A percentile compares a stretch with the other conserved stretches of the same genome.
Evolutionary conservation across 805 yeast species (phyloP).

Genomic region (Komagataella phaffii): DNA sequence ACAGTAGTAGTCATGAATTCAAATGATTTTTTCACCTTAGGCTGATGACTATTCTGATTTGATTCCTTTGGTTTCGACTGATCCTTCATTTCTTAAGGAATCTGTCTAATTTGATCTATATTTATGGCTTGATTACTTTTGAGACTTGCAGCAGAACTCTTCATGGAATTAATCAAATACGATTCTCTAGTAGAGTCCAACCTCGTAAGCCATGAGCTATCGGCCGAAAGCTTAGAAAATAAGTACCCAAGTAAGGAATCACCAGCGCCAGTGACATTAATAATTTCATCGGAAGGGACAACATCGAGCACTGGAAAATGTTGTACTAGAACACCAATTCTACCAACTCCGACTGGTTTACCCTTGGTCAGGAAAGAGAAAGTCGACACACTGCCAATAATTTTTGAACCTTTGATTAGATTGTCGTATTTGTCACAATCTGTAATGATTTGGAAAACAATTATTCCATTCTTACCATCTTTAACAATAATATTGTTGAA

Average conservation of each 20-base stretch:
- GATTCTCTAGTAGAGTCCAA: not conserved
- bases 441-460: constrained; percentile 25
- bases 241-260: constrained; percentile 66
- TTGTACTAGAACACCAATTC: constrained; percentile 46
- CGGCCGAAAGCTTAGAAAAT: constrained; percentile 24
- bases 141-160: not conserved
- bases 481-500: constrained; percentile 55
- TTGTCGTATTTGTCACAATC: constrained; percentile 3
- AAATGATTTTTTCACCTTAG: no score
- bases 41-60: no score
- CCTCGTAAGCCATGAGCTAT: not conserved
- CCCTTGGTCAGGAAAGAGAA: constrained; percentile 13
- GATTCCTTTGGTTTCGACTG: no score
- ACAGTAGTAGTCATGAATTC: no score
- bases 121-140: not conserved
- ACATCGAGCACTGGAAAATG: constrained; percentile 33
- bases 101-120: not conserved
- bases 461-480: constrained; percentile 53
- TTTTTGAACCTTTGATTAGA: constrained; percentile 1
- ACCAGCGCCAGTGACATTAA: constrained; percentile 82
- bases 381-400: constrained; percentile 1
- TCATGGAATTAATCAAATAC: not conserved
- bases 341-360: constrained; percentile 8
- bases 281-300: constrained; percentile 25
- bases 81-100: not conserved